Percentiles rank a stretch among this genome's conserved stretches.
phyloP scores from a whole-genome alignment of 2,329 filamentous ascomycete species.

The Penicillium decumbens region DNA sequence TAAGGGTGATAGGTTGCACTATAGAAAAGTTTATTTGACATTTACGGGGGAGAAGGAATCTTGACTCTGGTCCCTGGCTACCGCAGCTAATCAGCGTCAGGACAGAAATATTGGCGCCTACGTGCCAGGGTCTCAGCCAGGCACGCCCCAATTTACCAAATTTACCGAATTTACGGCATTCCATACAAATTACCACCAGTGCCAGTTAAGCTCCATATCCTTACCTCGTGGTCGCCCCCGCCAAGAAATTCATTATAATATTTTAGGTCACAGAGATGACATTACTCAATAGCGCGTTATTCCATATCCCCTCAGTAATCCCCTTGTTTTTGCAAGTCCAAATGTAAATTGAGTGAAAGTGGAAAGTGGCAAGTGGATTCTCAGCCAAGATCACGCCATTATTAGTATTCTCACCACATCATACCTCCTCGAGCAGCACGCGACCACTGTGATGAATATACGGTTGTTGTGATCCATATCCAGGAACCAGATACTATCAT shows the following conservation, averaged over 20 bases:
- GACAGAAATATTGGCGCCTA: neutral
- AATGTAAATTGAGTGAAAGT: neutral
- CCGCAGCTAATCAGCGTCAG: neutral
- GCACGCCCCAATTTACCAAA: neutral
- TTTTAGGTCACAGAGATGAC: no score
- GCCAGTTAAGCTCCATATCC: neutral
- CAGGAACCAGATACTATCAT: neutral
- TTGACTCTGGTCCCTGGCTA: neutral
- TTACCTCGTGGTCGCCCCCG: neutral
- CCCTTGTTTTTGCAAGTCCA: neutral
- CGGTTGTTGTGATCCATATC: slow-evolving; percentile 1
- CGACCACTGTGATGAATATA: neutral
- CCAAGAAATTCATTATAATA: neutral
- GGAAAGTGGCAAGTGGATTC: neutral
- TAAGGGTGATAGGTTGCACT: neutral
- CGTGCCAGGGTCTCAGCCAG: neutral
- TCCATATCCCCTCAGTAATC: neutral
- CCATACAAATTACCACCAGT: no score
- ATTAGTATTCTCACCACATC: slow-evolving; percentile 12
- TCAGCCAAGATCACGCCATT: slow-evolving; percentile 13
- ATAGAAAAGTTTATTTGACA: neutral
- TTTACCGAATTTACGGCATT: no score
- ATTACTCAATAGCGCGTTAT: neutral
- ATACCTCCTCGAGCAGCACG: neutral
- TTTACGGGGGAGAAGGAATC: neutral